phyloP scores from a whole-genome alignment of 768 basidiomycete species.

The Clitopilus passeckerianus region DNA sequence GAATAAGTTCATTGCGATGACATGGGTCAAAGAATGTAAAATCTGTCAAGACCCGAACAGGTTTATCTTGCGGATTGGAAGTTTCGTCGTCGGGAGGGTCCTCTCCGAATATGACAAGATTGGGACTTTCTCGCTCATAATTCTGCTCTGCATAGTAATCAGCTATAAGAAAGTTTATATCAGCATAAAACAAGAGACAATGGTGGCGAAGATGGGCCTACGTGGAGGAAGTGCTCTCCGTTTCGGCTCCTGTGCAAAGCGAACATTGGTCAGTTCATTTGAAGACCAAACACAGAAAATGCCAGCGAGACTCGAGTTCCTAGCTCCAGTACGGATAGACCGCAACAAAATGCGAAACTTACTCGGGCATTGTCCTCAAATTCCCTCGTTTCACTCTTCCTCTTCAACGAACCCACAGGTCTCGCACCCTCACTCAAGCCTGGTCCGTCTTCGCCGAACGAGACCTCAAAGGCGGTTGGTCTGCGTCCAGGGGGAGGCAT shows the following conservation, averaged over 20 bases:
- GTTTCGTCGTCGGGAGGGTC: conserved; percentile 24
- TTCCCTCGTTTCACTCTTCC: conserved; percentile 9
- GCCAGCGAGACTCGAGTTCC: too few species aligned
- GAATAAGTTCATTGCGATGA: conserved; percentile 38
- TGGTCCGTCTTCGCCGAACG: conserved; percentile 24
- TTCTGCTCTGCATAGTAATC: conserved; percentile 29
- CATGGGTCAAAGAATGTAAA: conserved; percentile 60
- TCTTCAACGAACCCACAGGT: conserved; percentile 11
- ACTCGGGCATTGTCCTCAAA: conserved; percentile 1
- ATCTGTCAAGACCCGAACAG: conserved; percentile 49
- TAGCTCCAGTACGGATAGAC: not conserved
- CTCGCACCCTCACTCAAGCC: not conserved
- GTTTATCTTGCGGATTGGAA: conserved; percentile 37
- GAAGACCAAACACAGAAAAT: not conserved
- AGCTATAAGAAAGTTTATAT: conserved; percentile 17
- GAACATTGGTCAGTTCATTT: not conserved
- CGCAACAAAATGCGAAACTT: not conserved
- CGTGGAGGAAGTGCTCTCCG: conserved; percentile 14
- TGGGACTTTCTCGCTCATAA: conserved; percentile 28
- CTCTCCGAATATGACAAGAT: conserved; percentile 36
- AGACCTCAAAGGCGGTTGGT: conserved; percentile 51
- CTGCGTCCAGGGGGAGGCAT: conserved; percentile 34
- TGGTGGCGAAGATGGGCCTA: conserved; percentile 4
- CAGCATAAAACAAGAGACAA: not conserved
- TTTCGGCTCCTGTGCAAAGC: conserved; percentile 19